Evolutionary conservation across 257 asterid genomes (phyloP).

Genomic region (Primulina eburnea): DNA sequence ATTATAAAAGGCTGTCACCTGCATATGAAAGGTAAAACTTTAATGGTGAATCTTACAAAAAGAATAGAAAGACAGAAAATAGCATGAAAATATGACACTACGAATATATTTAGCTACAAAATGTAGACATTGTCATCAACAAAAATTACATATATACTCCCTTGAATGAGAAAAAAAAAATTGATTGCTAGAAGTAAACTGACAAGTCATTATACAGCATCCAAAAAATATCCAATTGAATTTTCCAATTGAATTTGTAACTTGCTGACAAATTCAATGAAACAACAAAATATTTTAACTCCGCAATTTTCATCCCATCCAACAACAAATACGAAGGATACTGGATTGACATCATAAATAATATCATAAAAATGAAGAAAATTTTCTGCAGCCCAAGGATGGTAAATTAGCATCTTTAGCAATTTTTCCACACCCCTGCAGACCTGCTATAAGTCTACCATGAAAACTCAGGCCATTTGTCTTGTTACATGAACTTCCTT

Average conservation of each 20-base stretch:
- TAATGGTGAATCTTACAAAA: constrained; percentile 10
- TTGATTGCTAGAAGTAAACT: no score
- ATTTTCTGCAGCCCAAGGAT: background rate
- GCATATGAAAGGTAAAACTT: constrained; percentile 27
- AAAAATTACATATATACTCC: background rate
- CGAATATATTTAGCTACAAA: background rate
- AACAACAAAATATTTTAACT: background rate
- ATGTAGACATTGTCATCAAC: background rate
- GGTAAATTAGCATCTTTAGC: no score
- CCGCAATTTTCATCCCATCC: background rate
- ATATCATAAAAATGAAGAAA: no score
- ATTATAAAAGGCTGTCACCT: constrained; percentile 91
- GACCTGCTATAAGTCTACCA: background rate
- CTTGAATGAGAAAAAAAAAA: no score
- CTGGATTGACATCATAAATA: background rate
- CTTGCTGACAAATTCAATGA: background rate
- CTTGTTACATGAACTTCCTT: background rate
- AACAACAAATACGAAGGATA: background rate
- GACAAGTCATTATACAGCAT: background rate
- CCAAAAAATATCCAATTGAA: no score
- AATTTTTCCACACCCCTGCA: no score
- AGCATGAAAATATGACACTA: background rate
- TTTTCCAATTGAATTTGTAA: background rate
- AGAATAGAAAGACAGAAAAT: background rate
- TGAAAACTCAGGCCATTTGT: background rate